Evolutionary conservation across 495 filamentous ascomycete genomes (phyloP).

Genomic region (Evernia prunastri): DNA sequence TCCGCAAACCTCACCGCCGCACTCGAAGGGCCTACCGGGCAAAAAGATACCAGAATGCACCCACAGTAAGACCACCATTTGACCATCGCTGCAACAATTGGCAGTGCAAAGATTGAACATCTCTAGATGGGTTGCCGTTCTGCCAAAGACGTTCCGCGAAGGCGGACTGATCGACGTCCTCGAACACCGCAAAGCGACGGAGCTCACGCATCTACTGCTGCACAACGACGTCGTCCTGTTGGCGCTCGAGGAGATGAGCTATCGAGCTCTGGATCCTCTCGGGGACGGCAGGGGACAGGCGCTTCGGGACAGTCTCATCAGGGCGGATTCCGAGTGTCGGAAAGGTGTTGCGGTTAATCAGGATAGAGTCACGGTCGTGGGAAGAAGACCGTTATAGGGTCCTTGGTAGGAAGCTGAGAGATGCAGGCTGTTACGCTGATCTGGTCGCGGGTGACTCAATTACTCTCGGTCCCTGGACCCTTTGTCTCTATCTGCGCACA

Average conservation of each 20-base stretch:
- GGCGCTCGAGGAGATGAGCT: neutral
- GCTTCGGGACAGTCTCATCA: neutral
- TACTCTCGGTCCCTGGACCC: no score
- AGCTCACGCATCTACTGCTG: neutral
- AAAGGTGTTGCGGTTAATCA: neutral
- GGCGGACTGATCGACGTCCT: neutral
- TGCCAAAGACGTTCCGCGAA: neutral
- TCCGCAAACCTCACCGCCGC: neutral
- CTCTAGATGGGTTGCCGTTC: neutral
- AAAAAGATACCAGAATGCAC: neutral
- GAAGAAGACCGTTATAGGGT: neutral
- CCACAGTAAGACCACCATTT: neutral
- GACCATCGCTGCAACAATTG: neutral
- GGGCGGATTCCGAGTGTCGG: neutral
- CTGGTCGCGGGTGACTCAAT: no score
- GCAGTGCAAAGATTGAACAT: neutral
- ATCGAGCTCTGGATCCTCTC: neutral
- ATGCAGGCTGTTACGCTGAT: no score
- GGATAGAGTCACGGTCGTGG: neutral
- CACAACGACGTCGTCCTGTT: neutral
- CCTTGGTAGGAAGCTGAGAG: no score
- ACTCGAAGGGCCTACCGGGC: neutral
- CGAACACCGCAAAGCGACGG: neutral
- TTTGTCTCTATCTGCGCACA: no score
- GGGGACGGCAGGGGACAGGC: neutral